These are phyloP conservation scores for Fusarium sp. DNA, from an alignment of 2,329 filamentous ascomycete species.

Conservation along the genomic window DNA sequence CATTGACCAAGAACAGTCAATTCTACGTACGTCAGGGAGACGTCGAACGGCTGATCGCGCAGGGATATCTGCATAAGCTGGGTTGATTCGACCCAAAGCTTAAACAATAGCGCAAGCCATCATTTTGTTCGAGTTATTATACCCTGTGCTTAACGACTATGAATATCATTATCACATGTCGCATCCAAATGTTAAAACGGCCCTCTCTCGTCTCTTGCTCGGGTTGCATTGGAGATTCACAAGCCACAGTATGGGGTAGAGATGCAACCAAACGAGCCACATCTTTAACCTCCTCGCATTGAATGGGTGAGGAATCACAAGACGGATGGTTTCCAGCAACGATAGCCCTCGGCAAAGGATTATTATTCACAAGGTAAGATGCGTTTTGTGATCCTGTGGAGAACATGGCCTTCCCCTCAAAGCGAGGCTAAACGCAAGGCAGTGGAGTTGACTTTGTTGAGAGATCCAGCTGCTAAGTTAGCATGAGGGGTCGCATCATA, in stretches of 20 bases:
- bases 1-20: conserved; percentile 96
- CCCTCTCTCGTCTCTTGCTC: neutral
- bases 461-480: neutral
- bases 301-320: neutral
- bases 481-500: neutral
- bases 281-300: neutral
- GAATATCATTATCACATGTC: conserved; percentile 8
- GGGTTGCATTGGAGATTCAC: conserved; percentile 11
- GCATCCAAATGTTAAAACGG: neutral
- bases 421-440: neutral
- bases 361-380: neutral
- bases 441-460: neutral
- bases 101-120: neutral
- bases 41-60: conserved; percentile 92
- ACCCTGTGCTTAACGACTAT: conserved; percentile 18
- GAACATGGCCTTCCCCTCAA: neutral
- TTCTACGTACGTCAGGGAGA: conserved; percentile 97
- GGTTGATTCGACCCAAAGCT: conserved; percentile 64
- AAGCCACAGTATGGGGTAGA: conserved; percentile 10
- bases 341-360: neutral
- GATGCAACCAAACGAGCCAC: neutral
- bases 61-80: conserved; percentile 93
- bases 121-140: conserved; percentile 27
- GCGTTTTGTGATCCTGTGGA: neutral
- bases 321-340: neutral